Evolutionary conservation across 2,329 filamentous ascomycete species (phyloP).

Genomic region (Hypoxylon sp.): DNA sequence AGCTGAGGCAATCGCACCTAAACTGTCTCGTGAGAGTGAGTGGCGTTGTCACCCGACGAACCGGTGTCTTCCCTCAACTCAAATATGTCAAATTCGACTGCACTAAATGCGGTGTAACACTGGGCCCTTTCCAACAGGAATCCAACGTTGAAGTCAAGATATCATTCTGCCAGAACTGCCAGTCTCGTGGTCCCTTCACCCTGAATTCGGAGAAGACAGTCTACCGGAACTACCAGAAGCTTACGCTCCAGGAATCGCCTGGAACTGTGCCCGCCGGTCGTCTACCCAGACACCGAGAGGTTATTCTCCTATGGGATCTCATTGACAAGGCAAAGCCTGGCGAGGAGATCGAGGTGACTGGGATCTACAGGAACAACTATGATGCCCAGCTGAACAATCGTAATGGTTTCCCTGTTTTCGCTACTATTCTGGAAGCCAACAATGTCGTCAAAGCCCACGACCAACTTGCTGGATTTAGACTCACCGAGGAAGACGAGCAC

Average conservation of each 20-base stretch:
- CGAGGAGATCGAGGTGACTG: slow-evolving; percentile 97
- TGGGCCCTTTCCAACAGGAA: slow-evolving; percentile 98
- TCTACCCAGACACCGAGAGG: slow-evolving; percentile 91
- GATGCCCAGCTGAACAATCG: slow-evolving; percentile 98
- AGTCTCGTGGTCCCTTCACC: slow-evolving; percentile 93
- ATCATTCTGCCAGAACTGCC: slow-evolving; percentile 95
- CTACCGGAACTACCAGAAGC: slow-evolving; percentile 98
- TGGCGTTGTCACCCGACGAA: slow-evolving; percentile 93
- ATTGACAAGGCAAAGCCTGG: slow-evolving; percentile 98
- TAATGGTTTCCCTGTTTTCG: slow-evolving; percentile 98
- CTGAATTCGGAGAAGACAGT: slow-evolving; percentile 98
- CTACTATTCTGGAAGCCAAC: slow-evolving; percentile 97
- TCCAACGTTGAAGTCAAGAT: slow-evolving; percentile 97
- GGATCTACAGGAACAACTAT: slow-evolving; percentile 98
- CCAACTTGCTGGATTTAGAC: slow-evolving; percentile 93
- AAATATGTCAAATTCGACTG: slow-evolving; percentile 99
- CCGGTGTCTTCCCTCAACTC: slow-evolving; percentile 95
- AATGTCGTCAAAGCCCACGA: slow-evolving; percentile 98
- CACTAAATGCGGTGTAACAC: slow-evolving; percentile 88
- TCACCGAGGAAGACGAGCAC: slow-evolving; percentile 95
- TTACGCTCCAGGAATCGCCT: slow-evolving; percentile 96
- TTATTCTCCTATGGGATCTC: slow-evolving; percentile 95
- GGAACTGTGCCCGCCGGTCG: slow-evolving; percentile 97
- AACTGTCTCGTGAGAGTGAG: slow-evolving; percentile 96
- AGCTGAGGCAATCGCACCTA: slow-evolving; percentile 93